Conservation (phyloP, 163 green algal species). For the Scenedesmus sp. region DNA sequence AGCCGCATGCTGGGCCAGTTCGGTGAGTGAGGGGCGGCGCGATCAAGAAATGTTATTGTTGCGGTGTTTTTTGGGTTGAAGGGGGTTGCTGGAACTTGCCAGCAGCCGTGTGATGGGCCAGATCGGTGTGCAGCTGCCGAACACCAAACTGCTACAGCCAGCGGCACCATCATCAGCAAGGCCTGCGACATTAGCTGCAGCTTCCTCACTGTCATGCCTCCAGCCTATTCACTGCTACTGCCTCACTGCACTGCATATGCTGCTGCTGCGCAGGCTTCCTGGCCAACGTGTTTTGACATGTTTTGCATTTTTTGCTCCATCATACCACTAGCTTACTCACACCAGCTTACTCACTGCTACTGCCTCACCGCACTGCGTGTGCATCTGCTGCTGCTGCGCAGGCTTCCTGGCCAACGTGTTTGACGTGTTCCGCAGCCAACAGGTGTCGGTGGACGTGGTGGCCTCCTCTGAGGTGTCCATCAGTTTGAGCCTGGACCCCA, state of each 20-base stretch:
- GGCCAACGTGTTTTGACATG: not conserved
- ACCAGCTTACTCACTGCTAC: not conserved
- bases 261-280: not conserved
- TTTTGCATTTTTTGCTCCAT: not conserved
- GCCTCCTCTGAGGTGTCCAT: constrained; percentile 93
- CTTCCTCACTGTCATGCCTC: no score
- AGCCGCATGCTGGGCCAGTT: constrained; percentile 96
- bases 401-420: constrained; percentile 92
- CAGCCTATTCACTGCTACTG: no score
- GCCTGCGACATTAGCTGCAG: no score
- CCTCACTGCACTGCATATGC: not conserved
- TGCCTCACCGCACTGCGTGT: not conserved
- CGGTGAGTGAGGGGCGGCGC: constrained; percentile 62
- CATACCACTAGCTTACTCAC: not conserved
- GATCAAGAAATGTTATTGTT: not conserved
- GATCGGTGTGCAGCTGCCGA: no score
- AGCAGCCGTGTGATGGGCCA: no score
- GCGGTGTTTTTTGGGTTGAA: no score
- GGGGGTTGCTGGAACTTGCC: no score
- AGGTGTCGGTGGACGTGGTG: constrained; percentile 96
- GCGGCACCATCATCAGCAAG: no score
- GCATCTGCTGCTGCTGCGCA: not conserved
- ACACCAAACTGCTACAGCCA: no score
- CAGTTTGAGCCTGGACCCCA: constrained; percentile 96
- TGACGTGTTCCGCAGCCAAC: constrained; percentile 86